Conservation (phyloP, 495 filamentous ascomycete species). For the Cercophora samala region DNA sequence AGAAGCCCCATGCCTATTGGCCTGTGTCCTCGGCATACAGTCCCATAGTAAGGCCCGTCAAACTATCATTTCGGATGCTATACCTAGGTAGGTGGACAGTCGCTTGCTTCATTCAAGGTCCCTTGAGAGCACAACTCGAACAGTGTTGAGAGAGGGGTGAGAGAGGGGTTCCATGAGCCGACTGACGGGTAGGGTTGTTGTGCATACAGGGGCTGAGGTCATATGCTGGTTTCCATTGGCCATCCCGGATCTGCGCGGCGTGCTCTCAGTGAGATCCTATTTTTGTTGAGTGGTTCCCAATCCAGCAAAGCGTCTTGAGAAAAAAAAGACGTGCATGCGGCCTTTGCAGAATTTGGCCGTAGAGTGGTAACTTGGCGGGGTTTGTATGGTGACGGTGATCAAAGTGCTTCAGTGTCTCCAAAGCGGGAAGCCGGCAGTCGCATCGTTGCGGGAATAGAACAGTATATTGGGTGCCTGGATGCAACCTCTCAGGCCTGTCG, state of each 20-base stretch:
- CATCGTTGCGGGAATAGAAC: slow-evolving; percentile 1
- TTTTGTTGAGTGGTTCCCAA: slow-evolving; percentile 22
- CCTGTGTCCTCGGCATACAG: neutral
- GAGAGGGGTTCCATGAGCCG: slow-evolving; percentile 7
- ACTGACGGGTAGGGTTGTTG: slow-evolving; percentile 13
- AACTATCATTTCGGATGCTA: neutral
- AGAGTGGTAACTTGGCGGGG: neutral
- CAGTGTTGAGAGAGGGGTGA: slow-evolving; percentile 1
- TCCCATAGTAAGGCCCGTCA: neutral
- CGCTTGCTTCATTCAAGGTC: neutral
- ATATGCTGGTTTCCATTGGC: slow-evolving; percentile 19
- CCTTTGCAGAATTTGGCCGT: neutral
- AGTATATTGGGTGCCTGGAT: slow-evolving; percentile 1
- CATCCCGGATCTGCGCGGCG: slow-evolving; percentile 20
- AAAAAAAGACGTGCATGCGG: slow-evolving; percentile 8
- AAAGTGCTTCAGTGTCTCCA: neutral
- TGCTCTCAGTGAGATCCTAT: slow-evolving; percentile 28
- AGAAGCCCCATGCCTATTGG: slow-evolving; percentile 1
- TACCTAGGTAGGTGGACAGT: neutral
- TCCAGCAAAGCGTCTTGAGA: slow-evolving; percentile 1
- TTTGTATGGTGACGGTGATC: neutral
- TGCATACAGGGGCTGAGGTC: slow-evolving; percentile 23
- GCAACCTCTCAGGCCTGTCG: neutral
- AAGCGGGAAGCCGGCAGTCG: no score
- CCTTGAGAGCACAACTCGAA: neutral